phyloP scores from a whole-genome alignment of 306 rosid species.

The Glycine tomentella region DNA sequence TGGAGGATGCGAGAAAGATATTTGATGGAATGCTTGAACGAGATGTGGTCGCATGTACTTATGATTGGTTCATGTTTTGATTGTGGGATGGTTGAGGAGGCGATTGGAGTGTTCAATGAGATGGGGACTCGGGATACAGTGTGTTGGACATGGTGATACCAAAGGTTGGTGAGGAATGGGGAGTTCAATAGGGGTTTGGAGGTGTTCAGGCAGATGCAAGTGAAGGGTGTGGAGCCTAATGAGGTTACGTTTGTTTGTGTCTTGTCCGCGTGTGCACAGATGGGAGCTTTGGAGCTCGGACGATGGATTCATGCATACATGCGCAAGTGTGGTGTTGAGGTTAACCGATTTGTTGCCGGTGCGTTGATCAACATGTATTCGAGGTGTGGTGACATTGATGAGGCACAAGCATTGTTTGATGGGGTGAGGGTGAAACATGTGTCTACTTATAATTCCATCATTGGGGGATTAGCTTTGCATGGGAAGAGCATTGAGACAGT shows the following conservation, averaged over 20 bases:
- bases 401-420: slow-evolving; percentile 43
- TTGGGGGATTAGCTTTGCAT: slow-evolving; percentile 59
- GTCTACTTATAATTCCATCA: slow-evolving; percentile 59
- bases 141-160: slow-evolving; percentile 46
- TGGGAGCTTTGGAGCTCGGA: slow-evolving; percentile 57
- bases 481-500: slow-evolving; percentile 55
- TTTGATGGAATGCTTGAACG: slow-evolving; percentile 57
- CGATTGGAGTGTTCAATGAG: slow-evolving; percentile 38
- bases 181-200: slow-evolving; percentile 49
- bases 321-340: slow-evolving; percentile 41
- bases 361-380: slow-evolving; percentile 61
- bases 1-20: slow-evolving; percentile 47
- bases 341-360: slow-evolving; percentile 49
- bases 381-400: slow-evolving; percentile 57
- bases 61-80: slow-evolving; percentile 46
- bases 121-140: slow-evolving; percentile 35
- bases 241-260: slow-evolving; percentile 49
- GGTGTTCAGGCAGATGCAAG: slow-evolving; percentile 48
- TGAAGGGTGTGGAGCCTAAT: slow-evolving; percentile 46
- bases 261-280: slow-evolving; percentile 50
- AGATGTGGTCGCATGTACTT: slow-evolving; percentile 54
- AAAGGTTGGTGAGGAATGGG: slow-evolving; percentile 50
- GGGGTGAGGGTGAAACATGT: slow-evolving; percentile 49
- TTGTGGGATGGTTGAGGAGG: slow-evolving; percentile 52
- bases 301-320: slow-evolving; percentile 45